Conservation (phyloP, 1,284 basidiomycete species). For the Prillingera fragicola region DNA sequence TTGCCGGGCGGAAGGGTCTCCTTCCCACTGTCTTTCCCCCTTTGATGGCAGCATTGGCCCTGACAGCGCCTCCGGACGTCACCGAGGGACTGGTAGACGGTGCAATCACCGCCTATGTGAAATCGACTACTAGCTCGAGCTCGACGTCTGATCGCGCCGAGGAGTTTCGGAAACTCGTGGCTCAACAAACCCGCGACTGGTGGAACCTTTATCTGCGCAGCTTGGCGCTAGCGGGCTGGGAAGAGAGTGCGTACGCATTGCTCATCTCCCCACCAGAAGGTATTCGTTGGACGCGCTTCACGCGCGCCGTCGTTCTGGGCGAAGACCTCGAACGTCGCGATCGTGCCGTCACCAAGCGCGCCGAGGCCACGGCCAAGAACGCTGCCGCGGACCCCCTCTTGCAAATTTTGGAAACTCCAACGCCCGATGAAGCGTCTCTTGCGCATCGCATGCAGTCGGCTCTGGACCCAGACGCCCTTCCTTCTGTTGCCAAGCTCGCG, state of each 20-base stretch:
- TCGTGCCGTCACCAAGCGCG: background rate
- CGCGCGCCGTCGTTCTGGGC: constrained; percentile 9
- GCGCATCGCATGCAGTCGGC: background rate
- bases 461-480: constrained; percentile 3
- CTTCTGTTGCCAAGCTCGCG: constrained; percentile 11
- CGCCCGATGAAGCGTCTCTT: background rate
- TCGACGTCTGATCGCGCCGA: constrained; percentile 20
- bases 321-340: constrained; percentile 2
- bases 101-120: constrained; percentile 15
- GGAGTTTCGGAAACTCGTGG: constrained; percentile 6
- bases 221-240: constrained; percentile 26
- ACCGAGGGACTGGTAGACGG: constrained; percentile 14
- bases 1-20: constrained; percentile 30
- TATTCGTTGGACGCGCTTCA: constrained; percentile 17
- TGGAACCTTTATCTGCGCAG: constrained; percentile 30
- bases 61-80: constrained; percentile 14
- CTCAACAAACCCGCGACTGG: constrained; percentile 17
- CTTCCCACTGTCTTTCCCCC: constrained; percentile 26
- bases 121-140: constrained; percentile 14
- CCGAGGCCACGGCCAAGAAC: background rate
- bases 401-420: background rate
- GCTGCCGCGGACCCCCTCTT: background rate
- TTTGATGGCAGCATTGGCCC: constrained; percentile 22
- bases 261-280: constrained; percentile 16
- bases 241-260: constrained; percentile 18